Evolutionary conservation across 2,329 filamentous ascomycete genomes (phyloP).

Genomic region (Trichoderma gracile): DNA sequence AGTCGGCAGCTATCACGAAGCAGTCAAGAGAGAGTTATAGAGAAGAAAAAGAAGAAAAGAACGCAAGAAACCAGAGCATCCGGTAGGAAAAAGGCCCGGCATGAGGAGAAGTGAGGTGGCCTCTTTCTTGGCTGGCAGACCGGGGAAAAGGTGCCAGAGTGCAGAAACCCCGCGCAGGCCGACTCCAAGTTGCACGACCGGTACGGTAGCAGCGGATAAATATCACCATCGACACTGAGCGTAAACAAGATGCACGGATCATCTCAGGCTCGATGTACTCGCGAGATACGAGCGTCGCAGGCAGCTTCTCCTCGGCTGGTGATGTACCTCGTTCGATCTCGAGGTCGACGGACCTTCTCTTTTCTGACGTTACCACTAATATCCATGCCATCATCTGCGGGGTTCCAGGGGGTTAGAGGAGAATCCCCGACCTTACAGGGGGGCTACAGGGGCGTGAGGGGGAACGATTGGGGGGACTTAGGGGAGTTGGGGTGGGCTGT

Average conservation of each 20-base stretch:
- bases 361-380: constrained; percentile 21
- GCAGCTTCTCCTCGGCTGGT: not conserved
- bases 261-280: constrained; percentile 2
- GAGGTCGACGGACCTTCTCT: constrained; percentile 11
- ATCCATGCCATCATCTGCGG: constrained; percentile 23
- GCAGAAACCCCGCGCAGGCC: constrained; percentile 16
- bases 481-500: not conserved
- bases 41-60: not conserved
- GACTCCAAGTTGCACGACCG: constrained; percentile 20
- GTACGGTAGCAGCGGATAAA: constrained; percentile 19
- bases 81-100: not conserved
- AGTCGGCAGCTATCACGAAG: not conserved
- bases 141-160: not conserved
- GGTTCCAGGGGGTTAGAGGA: constrained; percentile 22
- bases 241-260: constrained; percentile 6
- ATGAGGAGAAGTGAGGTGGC: constrained; percentile 21
- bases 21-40: not conserved
- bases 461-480: constrained; percentile 7
- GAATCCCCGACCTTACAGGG: constrained; percentile 10
- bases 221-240: not conserved
- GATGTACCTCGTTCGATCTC: constrained; percentile 14
- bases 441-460: constrained; percentile 12
- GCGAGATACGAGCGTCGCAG: constrained; percentile 1
- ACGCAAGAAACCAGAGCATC: not conserved
- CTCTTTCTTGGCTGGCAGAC: constrained; percentile 1